Evolutionary conservation across 2,329 filamentous ascomycete genomes (phyloP).

Genomic region (Amylocarpus encephaloides): DNA sequence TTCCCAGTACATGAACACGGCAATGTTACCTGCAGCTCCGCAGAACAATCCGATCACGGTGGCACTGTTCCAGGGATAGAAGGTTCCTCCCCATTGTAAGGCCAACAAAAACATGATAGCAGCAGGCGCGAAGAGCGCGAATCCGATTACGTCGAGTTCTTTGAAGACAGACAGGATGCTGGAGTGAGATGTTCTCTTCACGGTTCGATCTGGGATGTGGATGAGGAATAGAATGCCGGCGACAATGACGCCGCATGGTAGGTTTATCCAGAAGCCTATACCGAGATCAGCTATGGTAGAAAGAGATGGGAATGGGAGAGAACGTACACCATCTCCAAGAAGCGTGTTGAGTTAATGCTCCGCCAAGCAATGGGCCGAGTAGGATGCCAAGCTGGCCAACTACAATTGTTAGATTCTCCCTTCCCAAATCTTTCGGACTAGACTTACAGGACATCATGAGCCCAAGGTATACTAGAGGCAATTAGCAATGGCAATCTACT

Average conservation of each 20-base stretch:
- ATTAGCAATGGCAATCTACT: neutral
- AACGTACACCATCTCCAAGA: conserved; percentile 29
- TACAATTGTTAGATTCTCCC: conserved; percentile 1
- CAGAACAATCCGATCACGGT: conserved; percentile 28
- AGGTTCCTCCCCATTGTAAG: conserved; percentile 32
- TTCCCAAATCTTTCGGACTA: neutral
- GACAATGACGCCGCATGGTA: conserved; percentile 35
- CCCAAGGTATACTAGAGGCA: conserved; percentile 14
- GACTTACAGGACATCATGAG: conserved; percentile 20
- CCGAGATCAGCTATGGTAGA: neutral
- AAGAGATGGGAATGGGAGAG: neutral
- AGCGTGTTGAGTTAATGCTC: conserved; percentile 32
- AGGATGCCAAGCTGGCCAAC: conserved; percentile 21
- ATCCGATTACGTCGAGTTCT: conserved; percentile 30
- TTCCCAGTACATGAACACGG: conserved; percentile 26
- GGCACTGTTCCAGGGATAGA: conserved; percentile 29
- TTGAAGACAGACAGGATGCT: conserved; percentile 17
- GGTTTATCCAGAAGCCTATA: conserved; percentile 36
- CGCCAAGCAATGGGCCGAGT: conserved; percentile 31
- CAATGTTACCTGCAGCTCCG: conserved; percentile 16
- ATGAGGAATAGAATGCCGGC: conserved; percentile 34
- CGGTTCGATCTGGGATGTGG: conserved; percentile 25
- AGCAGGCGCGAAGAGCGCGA: conserved; percentile 31
- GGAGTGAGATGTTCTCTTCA: conserved; percentile 1
- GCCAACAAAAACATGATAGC: conserved; percentile 32